phyloP scores from a whole-genome alignment of 2,329 filamentous ascomycete genomes.

The Aspergillus flavus region DNA sequence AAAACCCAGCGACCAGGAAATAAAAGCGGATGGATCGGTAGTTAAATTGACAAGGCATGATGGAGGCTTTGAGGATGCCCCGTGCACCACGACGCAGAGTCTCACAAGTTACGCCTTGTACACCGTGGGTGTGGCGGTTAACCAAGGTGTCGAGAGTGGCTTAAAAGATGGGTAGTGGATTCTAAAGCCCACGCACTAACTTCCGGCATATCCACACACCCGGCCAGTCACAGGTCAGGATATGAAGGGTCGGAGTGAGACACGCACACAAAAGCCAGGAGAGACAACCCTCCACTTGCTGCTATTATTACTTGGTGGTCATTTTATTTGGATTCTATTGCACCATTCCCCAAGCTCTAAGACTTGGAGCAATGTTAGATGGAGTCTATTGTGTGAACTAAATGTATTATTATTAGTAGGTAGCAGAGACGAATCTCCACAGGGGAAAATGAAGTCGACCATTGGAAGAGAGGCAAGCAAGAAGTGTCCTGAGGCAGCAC shows the following conservation, averaged over 20 bases:
- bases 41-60: background rate
- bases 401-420: background rate
- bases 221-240: background rate
- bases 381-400: background rate
- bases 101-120: background rate
- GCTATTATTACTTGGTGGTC: background rate
- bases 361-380: background rate
- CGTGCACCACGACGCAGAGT: constrained; percentile 2
- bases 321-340: background rate
- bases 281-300: constrained; percentile 4
- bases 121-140: constrained; percentile 1
- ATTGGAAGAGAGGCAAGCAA: constrained; percentile 1
- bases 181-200: constrained; percentile 5
- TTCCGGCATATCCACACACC: background rate
- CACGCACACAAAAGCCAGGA: background rate
- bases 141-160: background rate
- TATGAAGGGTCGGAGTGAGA: constrained; percentile 1
- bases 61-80: constrained; percentile 1
- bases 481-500: background rate
- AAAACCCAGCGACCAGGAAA: background rate
- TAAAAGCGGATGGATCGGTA: background rate
- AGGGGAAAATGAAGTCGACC: background rate
- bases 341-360: background rate
- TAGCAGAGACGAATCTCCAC: background rate
- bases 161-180: background rate